phyloP scores from a whole-genome alignment of 2,329 filamentous ascomycete genomes.

The Scytalidium lignicola region DNA sequence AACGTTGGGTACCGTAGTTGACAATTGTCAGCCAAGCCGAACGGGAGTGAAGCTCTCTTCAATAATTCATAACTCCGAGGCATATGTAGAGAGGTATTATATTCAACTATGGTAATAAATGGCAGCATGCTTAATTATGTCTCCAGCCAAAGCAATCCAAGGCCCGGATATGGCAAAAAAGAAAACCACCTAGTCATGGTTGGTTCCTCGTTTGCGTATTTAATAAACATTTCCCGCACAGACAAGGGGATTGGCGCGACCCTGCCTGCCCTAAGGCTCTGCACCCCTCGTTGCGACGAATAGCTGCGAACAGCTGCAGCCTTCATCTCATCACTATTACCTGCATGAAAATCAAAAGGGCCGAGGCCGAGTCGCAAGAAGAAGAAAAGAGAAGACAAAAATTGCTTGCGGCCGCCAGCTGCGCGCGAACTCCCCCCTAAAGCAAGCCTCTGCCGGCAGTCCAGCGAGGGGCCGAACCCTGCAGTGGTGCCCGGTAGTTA shows the following conservation, averaged over 20 bases:
- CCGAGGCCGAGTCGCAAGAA: background rate
- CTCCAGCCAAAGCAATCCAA: background rate
- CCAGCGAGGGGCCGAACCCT: background rate
- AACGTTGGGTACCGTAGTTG: background rate
- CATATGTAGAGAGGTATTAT: too few relatives aligned
- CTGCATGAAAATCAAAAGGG: background rate
- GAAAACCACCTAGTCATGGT: background rate
- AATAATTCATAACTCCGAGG: too few relatives aligned
- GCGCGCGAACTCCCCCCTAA: background rate
- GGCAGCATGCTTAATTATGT: too few relatives aligned
- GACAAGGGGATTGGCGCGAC: too few relatives aligned
- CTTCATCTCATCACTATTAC: background rate
- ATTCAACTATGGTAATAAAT: too few relatives aligned
- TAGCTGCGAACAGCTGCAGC: background rate
- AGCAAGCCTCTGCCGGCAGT: too few relatives aligned
- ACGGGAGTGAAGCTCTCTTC: too few relatives aligned
- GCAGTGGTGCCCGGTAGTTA: background rate
- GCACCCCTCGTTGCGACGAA: background rate
- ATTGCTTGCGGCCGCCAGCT: background rate
- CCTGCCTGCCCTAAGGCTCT: background rate
- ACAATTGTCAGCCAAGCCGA: background rate
- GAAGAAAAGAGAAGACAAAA: background rate
- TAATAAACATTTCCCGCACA: background rate
- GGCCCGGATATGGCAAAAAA: background rate
- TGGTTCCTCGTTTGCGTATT: background rate